These are phyloP conservation scores for Artomyces pyxidatus DNA, from an alignment of 768 basidiomycete species.

Conservation along the genomic window DNA sequence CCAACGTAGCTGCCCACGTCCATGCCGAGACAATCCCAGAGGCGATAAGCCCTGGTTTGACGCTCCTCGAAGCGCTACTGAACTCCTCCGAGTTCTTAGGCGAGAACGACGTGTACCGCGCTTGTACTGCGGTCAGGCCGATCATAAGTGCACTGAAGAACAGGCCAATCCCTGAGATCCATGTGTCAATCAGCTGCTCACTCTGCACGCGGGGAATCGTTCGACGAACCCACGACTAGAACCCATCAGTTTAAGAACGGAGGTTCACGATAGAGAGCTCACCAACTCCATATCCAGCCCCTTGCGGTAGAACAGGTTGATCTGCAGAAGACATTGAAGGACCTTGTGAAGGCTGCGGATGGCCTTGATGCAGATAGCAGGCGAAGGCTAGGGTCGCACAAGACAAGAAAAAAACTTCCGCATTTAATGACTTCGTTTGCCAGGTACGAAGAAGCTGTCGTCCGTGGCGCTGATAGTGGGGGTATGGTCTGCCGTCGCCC, in stretches of 20 bases:
- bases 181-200: background rate
- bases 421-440: too few species aligned
- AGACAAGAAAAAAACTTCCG: too few species aligned
- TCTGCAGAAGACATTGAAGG: slow-evolving; percentile 21
- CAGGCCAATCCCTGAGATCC: slow-evolving; percentile 63
- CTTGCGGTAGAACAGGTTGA: slow-evolving; percentile 55
- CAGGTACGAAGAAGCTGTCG: too few species aligned
- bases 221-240: slow-evolving; percentile 42
- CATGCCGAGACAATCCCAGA: slow-evolving; percentile 90
- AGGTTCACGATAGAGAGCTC: background rate
- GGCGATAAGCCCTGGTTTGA: slow-evolving; percentile 89
- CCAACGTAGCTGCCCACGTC: slow-evolving; percentile 83
- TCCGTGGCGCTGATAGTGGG: too few species aligned
- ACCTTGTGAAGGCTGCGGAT: too few species aligned
- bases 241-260: background rate
- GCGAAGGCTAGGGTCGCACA: too few species aligned
- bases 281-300: slow-evolving; percentile 84
- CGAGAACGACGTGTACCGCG: slow-evolving; percentile 77
- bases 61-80: slow-evolving; percentile 69
- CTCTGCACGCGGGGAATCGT: background rate
- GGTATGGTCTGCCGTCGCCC: too few species aligned
- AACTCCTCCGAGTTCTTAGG: slow-evolving; percentile 79
- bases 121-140: slow-evolving; percentile 67
- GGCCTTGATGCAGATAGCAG: too few species aligned
- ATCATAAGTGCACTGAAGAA: slow-evolving; percentile 85